Evolutionary conservation across 1,284 basidiomycete genomes (phyloP), one percentile per base, ranked within the genome.

Genomic region (Megacollybia platyphylla): DNA sequence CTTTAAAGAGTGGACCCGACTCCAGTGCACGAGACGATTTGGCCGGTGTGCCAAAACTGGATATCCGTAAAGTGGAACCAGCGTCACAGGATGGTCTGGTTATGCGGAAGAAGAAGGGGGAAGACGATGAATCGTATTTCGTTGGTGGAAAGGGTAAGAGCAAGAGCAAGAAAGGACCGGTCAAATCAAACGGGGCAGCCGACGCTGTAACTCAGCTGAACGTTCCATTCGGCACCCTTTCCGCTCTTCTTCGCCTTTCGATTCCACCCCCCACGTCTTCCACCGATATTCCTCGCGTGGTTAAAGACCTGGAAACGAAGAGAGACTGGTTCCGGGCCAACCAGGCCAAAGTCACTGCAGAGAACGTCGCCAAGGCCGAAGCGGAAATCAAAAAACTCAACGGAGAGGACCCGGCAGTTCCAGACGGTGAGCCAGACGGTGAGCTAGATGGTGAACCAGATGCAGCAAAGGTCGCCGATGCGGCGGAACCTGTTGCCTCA

Each of bases 261-360:
- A 97, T 99, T 56, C 81, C 91, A 24, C 87, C 92, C 17, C 96
- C 96, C 0, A 70, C 79, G 7, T 82, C 81, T 35, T 64, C 75
- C 39, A 68, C 73, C 9, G 94, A 98, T 56, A 72, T 94, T 28
- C 72, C 79, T 41, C 84, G 89, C 42, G 79, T 91, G 30, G 71
- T 98, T 47, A 84, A 89, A 55, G 89, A 97, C 58, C 70, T 99
- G 45, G 85, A 87, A 64, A 88, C 79, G 44, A 99, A 98, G 74
- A 92, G 90, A 64, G 74, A 84, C 36, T 98, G 93, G 92, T 97
- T 83, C 59, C 79, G 87, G 58, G 79, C 75, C 9, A 85, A 87
- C 59, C 84, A 84, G 57, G 66, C 66, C 29, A 74, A 71, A 18
- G 72, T 71, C 46, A 84, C 80, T 0, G 68, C 71, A 5, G 82